Base-by-base conservation (phyloP, 108 stramenopile genomes). In the Nitzschia putrida region DNA sequence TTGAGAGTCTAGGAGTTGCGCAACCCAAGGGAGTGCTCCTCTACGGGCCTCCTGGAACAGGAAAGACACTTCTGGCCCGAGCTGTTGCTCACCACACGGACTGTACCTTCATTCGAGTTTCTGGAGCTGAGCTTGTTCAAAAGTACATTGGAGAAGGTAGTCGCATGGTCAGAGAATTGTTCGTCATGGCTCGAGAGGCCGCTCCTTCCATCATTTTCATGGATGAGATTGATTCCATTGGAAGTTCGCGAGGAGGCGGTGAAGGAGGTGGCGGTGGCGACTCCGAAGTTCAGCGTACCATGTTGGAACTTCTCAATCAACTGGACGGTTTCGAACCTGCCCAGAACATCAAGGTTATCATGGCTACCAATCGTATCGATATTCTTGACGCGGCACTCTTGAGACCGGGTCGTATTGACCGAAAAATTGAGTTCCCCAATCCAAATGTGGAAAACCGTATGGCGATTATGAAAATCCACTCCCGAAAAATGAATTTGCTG, bases 91-190 rank as follows among this genome's bases (percentile, higher is more conserved):
- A 99, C 78, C 98, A 99, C 82, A 99, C 99, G 24, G 99, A 99
- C 73, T 99, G 98, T 85, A 99, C 99, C 65, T 99, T 99, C 75
- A 98, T 99, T 78, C 95, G 99, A 47, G 98, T 99, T 44, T 92
- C 90, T 43, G 99, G 99, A 25, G 95, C 99, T 13, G 99, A 99
- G 71, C 80, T 99, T 37, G 99, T 99, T 41, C 98, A 99, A 82
- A 99, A 99, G 83, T 99, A 99, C 84, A 99, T 99, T 58, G 99
- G 99, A n/a, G 99, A 99, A 69, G 99, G 99, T 64, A 91, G 93
- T 16, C 86, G 98, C 16, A 99, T 99, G 99, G 99, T 99, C 26
- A 94, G 99, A 44, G 99, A 99, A 87, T 85, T 99, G 42, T 99
- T 99, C 74, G 95, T 99, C 68, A 99, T 99, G 98, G 99, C 99